These are phyloP conservation scores for Plantago major DNA, from an alignment of 257 asterid species.

Conservation along the genomic window DNA sequence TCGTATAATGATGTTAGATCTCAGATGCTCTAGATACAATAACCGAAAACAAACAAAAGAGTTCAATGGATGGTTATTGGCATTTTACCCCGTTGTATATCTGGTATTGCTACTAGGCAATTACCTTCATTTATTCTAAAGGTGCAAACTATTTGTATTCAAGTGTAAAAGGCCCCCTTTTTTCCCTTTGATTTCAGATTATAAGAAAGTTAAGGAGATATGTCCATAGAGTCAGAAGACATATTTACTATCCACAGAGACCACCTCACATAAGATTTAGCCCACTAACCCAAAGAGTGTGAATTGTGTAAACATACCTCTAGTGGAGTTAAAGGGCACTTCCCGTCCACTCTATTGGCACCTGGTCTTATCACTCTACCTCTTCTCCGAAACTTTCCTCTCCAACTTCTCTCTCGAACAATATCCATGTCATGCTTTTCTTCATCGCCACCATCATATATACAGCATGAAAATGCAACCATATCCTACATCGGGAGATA, in stretches of 20 bases:
- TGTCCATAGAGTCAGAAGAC: too few species aligned
- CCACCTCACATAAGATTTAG: too few species aligned
- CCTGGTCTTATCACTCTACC: conserved; percentile 96
- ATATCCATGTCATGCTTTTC: conserved; percentile 91
- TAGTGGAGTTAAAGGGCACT: conserved; percentile 92
- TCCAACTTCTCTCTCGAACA: conserved; percentile 99
- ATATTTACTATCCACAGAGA: too few species aligned
- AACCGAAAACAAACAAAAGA: too few species aligned
- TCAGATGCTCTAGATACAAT: too few species aligned
- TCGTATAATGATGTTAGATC: too few species aligned
- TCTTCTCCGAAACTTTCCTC: conserved; percentile 88
- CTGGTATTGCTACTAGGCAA: too few species aligned
- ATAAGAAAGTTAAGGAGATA: background rate
- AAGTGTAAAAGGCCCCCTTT: too few species aligned
- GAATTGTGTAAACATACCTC: conserved; percentile 50
- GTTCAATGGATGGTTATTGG: too few species aligned
- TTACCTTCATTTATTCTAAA: too few species aligned
- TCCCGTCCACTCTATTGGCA: conserved; percentile 88
- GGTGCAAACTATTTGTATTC: too few species aligned
- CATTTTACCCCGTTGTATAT: too few species aligned
- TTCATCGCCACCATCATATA: conserved; percentile 93
- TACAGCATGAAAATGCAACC: conserved; percentile 99
- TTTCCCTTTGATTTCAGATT: background rate
- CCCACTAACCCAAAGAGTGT: conserved; percentile 3
- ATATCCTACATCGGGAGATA: conserved; percentile 60